Percentiles rank a stretch among this genome's conserved stretches.
These are phyloP conservation scores for Rhodotorula sp. DNA, from an alignment of 1,284 basidiomycete species.

Conservation along the genomic window DNA sequence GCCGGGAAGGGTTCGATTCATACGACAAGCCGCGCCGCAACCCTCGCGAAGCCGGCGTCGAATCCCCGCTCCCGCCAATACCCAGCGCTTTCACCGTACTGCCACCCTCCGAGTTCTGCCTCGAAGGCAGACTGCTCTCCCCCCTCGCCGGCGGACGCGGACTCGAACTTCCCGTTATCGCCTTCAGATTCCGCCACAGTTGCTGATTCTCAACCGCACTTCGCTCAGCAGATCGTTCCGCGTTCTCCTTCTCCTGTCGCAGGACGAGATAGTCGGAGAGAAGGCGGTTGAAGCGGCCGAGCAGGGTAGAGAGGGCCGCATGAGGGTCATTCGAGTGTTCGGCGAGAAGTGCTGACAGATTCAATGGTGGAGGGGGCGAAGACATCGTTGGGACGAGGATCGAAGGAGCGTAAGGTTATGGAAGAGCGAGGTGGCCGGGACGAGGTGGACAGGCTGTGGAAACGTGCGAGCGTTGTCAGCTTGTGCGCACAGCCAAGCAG, in stretches of 20 bases:
- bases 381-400: background rate
- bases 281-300: conserved; percentile 31
- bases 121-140: too few relatives aligned
- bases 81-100: background rate
- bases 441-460: too few relatives aligned
- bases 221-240: conserved; percentile 9
- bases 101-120: conserved; percentile 18
- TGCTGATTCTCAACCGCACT: conserved; percentile 28
- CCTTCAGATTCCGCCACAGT: conserved; percentile 32
- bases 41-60: background rate
- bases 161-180: conserved; percentile 6
- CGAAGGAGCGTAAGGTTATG: background rate
- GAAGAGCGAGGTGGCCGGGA: background rate
- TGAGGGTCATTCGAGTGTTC: conserved; percentile 20
- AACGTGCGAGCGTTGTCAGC: too few relatives aligned
- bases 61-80: background rate
- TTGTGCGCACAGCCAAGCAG: too few relatives aligned
- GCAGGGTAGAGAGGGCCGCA: conserved; percentile 25
- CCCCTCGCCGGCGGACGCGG: conserved; percentile 11
- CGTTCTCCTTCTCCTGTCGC: conserved; percentile 12
- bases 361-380: background rate
- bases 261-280: conserved; percentile 5
- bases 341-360: conserved; percentile 11
- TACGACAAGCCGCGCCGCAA: background rate
- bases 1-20: background rate